These are phyloP conservation scores for Candida frijolesensis DNA, from an alignment of 1,139 yeast species.

Conservation along the genomic window DNA sequence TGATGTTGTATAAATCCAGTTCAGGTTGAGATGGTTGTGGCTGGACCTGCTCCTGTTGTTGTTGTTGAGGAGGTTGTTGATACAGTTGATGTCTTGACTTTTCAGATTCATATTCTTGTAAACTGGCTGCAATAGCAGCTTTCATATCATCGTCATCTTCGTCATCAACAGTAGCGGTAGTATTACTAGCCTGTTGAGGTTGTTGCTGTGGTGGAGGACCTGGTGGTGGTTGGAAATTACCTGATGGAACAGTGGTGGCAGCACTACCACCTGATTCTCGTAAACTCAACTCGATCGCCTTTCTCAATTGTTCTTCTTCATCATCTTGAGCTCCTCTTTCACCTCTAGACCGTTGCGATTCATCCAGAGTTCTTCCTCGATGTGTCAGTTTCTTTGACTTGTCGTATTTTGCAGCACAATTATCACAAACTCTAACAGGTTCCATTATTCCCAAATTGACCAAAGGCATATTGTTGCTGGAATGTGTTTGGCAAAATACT, in stretches of 20 bases:
- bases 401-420: constrained; percentile 66
- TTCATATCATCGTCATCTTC: constrained; percentile 85
- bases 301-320: constrained; percentile 76
- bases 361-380: not conserved
- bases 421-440: constrained; percentile 93
- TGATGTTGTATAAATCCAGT: constrained; percentile 32
- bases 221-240: constrained; percentile 16
- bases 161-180: constrained; percentile 18
- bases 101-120: constrained; percentile 65
- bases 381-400: constrained; percentile 6
- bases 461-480: constrained; percentile 67
- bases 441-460: constrained; percentile 86
- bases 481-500: constrained; percentile 83
- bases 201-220: constrained; percentile 14
- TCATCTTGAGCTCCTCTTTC: constrained; percentile 29
- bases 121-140: constrained; percentile 94
- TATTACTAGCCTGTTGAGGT: constrained; percentile 13
- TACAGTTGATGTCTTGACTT: constrained; percentile 21
- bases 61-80: constrained; percentile 13
- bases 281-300: constrained; percentile 79
- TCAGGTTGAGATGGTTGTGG: constrained; percentile 20
- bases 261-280: constrained; percentile 48
- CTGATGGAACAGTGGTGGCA: constrained; percentile 13
- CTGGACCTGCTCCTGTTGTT: constrained; percentile 7
- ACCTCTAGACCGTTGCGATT: not conserved